phyloP scores from a whole-genome alignment of 495 filamentous ascomycete species.

The Aspergillus sclerotiicarbonarius region DNA sequence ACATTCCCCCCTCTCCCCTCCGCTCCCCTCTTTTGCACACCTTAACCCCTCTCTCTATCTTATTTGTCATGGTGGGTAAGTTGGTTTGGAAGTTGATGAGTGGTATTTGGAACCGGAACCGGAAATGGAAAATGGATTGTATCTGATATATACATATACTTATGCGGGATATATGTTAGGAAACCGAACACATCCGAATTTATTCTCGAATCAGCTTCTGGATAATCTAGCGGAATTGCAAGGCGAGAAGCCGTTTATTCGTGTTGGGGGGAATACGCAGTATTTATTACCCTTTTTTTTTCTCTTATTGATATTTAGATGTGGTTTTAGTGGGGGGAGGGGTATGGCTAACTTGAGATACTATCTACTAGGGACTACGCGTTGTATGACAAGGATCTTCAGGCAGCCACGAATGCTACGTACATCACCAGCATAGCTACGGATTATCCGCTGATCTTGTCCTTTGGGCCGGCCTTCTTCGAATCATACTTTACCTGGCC shows the following conservation, averaged over 20 bases:
- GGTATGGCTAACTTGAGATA: neutral
- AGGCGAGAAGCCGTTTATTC: conserved; percentile 26
- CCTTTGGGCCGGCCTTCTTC: conserved; percentile 62
- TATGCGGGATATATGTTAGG: conserved; percentile 9
- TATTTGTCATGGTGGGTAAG: neutral
- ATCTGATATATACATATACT: neutral
- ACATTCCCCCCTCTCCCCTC: no score
- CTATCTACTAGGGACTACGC: conserved; percentile 60
- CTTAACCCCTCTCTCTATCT: neutral
- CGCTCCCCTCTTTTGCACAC: no score
- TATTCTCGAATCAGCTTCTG: conserved; percentile 26
- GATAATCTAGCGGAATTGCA: conserved; percentile 27
- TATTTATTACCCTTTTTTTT: conserved; percentile 6
- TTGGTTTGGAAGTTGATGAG: no score
- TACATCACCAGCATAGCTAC: conserved; percentile 45
- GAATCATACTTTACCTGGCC: conserved; percentile 63
- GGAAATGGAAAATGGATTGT: neutral
- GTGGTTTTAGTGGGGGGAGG: neutral
- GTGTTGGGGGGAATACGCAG: conserved; percentile 32
- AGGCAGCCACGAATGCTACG: conserved; percentile 54
- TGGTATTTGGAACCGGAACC: neutral
- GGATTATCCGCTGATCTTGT: conserved; percentile 62
- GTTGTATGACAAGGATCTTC: conserved; percentile 55
- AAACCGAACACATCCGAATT: conserved; percentile 24
- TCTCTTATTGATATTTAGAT: neutral